phyloP scores from a whole-genome alignment of 441 rosid genomes.

The Mallotus japonicus region DNA sequence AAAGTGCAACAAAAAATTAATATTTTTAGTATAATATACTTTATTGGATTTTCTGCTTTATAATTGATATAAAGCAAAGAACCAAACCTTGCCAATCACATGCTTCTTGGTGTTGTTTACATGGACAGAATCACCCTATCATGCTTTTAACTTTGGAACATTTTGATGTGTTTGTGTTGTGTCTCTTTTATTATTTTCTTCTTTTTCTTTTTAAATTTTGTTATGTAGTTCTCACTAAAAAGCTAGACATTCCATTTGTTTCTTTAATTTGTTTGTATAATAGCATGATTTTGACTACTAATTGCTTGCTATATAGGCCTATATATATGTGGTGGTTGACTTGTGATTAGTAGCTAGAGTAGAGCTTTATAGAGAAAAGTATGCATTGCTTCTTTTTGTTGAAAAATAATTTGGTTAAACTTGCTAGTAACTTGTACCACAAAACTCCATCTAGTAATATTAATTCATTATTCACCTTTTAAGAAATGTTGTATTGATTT shows the following conservation, averaged over 20 bases:
- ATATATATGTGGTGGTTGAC: not conserved
- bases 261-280: too few species aligned
- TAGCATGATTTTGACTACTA: not conserved
- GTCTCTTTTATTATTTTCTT: not conserved
- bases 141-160: conserved; percentile 6
- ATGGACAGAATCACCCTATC: conserved; percentile 11
- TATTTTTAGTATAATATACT: too few species aligned
- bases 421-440: not conserved
- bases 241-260: too few species aligned
- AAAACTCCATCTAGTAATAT: not conserved
- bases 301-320: not conserved
- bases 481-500: too few species aligned
- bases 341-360: not conserved
- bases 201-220: not conserved
- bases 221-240: not conserved
- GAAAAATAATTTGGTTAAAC: not conserved
- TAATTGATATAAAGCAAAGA: conserved; percentile 21
- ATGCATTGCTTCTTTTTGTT: not conserved
- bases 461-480: too few species aligned
- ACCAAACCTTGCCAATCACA: conserved; percentile 22
- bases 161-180: not conserved
- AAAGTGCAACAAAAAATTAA: not conserved
- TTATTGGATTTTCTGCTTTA: too few species aligned
- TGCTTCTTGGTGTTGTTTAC: conserved; percentile 22
- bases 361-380: conserved; percentile 5